A percentile compares a stretch with the other conserved stretches of the same genome.
Evolutionary conservation across 2,329 filamentous ascomycete genomes (phyloP).

Genomic region (Colletotrichum sp.): DNA sequence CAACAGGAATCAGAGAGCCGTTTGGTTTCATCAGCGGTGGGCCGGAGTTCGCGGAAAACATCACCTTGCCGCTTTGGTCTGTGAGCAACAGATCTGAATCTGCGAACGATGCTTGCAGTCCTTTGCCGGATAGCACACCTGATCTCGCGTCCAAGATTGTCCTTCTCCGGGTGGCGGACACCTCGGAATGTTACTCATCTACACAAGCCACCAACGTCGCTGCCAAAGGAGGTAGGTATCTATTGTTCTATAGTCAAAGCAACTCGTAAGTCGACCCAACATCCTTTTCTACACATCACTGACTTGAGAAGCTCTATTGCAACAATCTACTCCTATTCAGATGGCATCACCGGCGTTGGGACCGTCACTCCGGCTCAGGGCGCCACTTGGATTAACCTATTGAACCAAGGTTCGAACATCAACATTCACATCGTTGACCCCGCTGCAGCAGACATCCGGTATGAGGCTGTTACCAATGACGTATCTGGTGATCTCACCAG

Average conservation of each 20-base stretch:
- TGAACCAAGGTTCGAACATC: conserved; percentile 32
- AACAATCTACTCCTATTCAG: not conserved
- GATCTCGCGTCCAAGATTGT: conserved; percentile 45
- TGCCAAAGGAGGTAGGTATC: conserved; percentile 44
- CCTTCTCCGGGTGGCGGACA: conserved; percentile 38
- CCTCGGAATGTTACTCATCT: conserved; percentile 34
- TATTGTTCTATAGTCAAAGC: not conserved
- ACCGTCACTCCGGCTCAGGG: not conserved
- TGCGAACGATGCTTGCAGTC: conserved; percentile 27
- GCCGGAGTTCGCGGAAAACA: not conserved
- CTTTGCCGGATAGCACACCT: conserved; percentile 29
- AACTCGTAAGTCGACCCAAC: not conserved
- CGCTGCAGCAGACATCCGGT: not conserved
- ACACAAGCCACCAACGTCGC: conserved; percentile 42
- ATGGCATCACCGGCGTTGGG: not conserved
- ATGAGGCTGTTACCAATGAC: not conserved
- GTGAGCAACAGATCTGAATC: conserved; percentile 6
- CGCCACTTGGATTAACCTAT: not conserved
- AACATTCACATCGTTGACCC: conserved; percentile 24
- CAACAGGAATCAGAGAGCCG: not conserved
- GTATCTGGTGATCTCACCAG: not conserved
- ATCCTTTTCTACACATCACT: not conserved
- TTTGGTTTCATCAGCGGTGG: conserved; percentile 13
- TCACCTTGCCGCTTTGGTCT: conserved; percentile 9
- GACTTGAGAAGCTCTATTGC: not conserved